Evolutionary conservation across 2,329 filamentous ascomycete genomes (phyloP), one percentile per base, ranked within the genome.

Genomic region (Raffaelea albimanens): DNA sequence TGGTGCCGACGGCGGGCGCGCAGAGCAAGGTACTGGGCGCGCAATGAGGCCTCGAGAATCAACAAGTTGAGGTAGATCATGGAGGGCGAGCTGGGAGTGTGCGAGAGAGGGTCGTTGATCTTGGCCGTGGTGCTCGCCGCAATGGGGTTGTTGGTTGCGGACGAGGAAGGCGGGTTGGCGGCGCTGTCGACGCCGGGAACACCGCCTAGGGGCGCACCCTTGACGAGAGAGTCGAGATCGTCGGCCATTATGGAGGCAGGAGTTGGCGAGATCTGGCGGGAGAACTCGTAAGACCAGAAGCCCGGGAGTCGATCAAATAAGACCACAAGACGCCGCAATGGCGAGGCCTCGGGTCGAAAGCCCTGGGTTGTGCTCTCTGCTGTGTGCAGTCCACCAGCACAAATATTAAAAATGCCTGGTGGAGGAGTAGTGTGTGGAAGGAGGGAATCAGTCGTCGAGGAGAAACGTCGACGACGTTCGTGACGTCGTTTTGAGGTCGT

Each of bases 1-100:
- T 98, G 91, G 58, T 96, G 87, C 16, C 93, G 83, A 43, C 89
- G 79, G 39, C 93, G 83, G 42, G 89, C 86, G 50, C 91, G 86
- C 40, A 97, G 76, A 53, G 89, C 87, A 48, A 98, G 81, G 66
- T 94, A 97, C 59, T 98, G 93, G 21, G 88, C 83, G 55, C 93
- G 87, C 33, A 98, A 73, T 5, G 89, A 95, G 43, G 88, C 89
- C 65, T 98, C 93, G 65, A 98, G 86, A 58, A 98, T 94, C 50
- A 98, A 78, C 21, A 98, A 83, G 67, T 98, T 98, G 59, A 98
- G 82, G 69, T 98, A 98, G 61, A 98, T 96, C 72, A 95, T 93
- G 47, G 88, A 87, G 41, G 90, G 90, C 16, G 87, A 88, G 61
- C 86, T 91, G n/a, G 90, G 90, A 16, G 91, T 80, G 52, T 83